These are phyloP conservation scores for Verticillium nubilum DNA, from an alignment of 2,329 filamentous ascomycete species.

Conservation along the genomic window DNA sequence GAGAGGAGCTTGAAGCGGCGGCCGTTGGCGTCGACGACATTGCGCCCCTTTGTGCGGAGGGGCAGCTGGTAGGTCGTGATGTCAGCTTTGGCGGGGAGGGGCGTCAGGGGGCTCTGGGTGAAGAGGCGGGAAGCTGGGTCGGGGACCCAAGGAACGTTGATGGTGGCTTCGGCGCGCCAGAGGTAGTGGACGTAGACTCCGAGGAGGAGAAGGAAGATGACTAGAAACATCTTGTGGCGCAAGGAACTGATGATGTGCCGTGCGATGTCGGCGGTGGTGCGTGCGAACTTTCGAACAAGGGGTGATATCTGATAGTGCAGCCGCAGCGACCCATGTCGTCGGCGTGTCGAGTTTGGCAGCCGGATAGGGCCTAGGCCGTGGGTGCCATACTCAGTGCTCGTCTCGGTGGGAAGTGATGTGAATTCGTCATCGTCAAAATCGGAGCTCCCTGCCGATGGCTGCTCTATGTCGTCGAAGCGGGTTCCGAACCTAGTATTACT, in stretches of 20 bases:
- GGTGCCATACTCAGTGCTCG: background rate
- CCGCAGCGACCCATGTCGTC: too few relatives aligned
- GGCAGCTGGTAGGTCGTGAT: slow-evolving; percentile 49
- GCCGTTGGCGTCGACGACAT: slow-evolving; percentile 53
- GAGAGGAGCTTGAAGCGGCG: slow-evolving; percentile 57
- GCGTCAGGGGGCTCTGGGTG: slow-evolving; percentile 39
- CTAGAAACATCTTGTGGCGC: slow-evolving; percentile 25
- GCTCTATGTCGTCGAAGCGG: background rate
- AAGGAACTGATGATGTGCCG: background rate
- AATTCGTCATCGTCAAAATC: background rate
- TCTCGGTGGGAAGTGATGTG: background rate
- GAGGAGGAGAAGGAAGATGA: slow-evolving; percentile 28
- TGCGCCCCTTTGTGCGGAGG: slow-evolving; percentile 51
- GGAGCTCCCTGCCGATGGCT: background rate
- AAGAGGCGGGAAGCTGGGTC: slow-evolving; percentile 42
- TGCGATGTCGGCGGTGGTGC: background rate
- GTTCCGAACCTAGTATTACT: background rate
- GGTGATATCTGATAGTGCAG: background rate
- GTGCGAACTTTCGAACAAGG: background rate
- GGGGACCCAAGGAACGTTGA: slow-evolving; percentile 42
- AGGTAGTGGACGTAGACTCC: slow-evolving; percentile 33
- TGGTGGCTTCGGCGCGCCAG: slow-evolving; percentile 37
- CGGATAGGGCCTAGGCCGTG: background rate
- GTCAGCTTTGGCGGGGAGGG: slow-evolving; percentile 34
- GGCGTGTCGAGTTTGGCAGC: background rate